These are phyloP conservation scores for Cyclocybe cylindracea DNA, from an alignment of 768 basidiomycete genomes.

Conservation along the genomic window DNA sequence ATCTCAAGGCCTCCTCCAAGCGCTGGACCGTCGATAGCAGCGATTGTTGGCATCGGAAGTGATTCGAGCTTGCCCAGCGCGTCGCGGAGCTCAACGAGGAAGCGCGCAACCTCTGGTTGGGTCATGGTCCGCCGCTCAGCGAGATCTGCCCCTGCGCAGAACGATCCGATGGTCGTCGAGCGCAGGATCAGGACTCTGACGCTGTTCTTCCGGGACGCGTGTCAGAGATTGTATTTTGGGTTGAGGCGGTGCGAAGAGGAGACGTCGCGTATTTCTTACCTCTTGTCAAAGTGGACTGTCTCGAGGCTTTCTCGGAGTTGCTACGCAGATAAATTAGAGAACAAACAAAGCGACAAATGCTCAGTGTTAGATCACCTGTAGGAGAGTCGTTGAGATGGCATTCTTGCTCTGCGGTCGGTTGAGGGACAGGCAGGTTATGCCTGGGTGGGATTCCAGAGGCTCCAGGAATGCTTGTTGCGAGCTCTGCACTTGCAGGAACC, in stretches of 20 bases:
- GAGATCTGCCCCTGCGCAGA: slow-evolving; percentile 93
- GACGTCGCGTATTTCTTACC: slow-evolving; percentile 34
- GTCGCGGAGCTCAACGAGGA: slow-evolving; percentile 73
- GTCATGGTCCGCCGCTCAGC: slow-evolving; percentile 85
- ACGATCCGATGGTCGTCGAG: slow-evolving; percentile 74
- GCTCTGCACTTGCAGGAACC: slow-evolving; percentile 21
- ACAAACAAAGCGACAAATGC: background rate
- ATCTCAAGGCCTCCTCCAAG: slow-evolving; percentile 93
- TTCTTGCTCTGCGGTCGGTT: slow-evolving; percentile 86
- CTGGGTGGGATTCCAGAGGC: slow-evolving; percentile 53
- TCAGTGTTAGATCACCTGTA: slow-evolving; percentile 49
- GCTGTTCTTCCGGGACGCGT: slow-evolving; percentile 32
- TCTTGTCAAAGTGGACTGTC: slow-evolving; percentile 63
- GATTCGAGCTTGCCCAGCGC: slow-evolving; percentile 77
- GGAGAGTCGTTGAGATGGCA: slow-evolving; percentile 75
- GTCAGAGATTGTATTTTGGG: slow-evolving; percentile 5
- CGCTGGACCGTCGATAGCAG: slow-evolving; percentile 91
- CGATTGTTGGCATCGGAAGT: slow-evolving; percentile 86
- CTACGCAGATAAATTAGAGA: slow-evolving; percentile 35
- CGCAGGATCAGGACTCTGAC: slow-evolving; percentile 82
- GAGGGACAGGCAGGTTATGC: slow-evolving; percentile 73
- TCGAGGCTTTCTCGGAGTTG: slow-evolving; percentile 74
- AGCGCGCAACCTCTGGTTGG: slow-evolving; percentile 68
- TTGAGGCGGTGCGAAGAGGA: background rate
- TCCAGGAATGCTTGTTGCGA: slow-evolving; percentile 47